A percentile compares a stretch with the other conserved stretches of the same genome.
Evolutionary conservation across 75 land plant species (phyloP).

Genomic region (Picea sitchensis): DNA sequence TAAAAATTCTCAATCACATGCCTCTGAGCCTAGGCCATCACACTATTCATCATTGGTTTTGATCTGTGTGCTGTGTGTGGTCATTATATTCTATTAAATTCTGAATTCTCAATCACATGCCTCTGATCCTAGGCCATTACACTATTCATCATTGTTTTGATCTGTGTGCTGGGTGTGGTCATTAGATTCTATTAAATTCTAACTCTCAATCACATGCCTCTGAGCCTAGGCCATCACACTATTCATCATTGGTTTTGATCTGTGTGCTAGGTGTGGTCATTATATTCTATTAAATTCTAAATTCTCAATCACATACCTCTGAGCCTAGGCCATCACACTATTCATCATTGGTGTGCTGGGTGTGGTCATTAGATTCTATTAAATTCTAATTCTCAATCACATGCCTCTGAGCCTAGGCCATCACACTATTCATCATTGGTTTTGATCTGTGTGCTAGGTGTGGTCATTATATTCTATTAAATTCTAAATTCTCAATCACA

Average conservation of each 20-base stretch:
- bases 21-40: not conserved
- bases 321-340: not conserved
- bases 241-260: not conserved
- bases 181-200: not conserved
- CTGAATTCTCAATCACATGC: not conserved
- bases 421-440: not conserved
- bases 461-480: not conserved
- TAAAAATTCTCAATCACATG: not conserved
- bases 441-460: too few species aligned
- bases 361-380: not conserved
- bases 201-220: not conserved
- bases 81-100: not conserved
- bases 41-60: not conserved
- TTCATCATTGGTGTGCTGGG: not conserved
- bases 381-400: not conserved
- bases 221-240: not conserved
- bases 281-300: not conserved
- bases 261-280: not conserved
- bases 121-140: too few species aligned
- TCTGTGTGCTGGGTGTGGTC: too few species aligned
- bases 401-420: not conserved
- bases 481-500: not conserved
- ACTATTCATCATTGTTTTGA: too few species aligned
- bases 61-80: too few species aligned
- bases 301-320: not conserved